phyloP scores from a whole-genome alignment of 805 yeast species.

The Kazachstania psychrophila region DNA sequence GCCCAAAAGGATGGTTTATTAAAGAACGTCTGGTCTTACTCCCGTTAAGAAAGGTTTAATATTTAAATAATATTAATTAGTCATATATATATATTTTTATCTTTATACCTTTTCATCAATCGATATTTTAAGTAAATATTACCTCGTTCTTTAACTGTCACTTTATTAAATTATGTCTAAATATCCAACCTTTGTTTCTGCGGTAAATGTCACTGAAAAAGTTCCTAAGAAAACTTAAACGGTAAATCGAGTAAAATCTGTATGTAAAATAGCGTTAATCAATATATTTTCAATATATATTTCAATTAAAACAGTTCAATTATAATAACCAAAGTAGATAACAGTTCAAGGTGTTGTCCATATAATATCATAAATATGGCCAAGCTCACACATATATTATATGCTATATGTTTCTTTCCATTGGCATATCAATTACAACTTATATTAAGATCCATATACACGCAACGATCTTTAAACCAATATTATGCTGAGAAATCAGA shows the following conservation, averaged over 20 bases:
- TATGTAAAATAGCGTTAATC: too few species aligned
- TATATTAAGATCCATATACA: not conserved
- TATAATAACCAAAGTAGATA: too few species aligned
- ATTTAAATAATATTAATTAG: not conserved
- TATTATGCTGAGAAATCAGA: not conserved
- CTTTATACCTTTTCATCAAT: not conserved
- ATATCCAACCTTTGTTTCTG: too few species aligned
- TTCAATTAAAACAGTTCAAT: too few species aligned
- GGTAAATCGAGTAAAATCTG: too few species aligned
- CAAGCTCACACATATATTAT: not conserved
- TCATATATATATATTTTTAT: not conserved
- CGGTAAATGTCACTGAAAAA: too few species aligned
- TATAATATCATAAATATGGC: not conserved
- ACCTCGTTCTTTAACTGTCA: too few species aligned
- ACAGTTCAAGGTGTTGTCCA: too few species aligned
- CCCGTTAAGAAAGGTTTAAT: constrained; percentile 50
- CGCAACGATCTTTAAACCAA: not conserved
- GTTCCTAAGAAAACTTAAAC: too few species aligned
- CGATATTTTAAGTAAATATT: too few species aligned
- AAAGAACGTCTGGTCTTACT: constrained; percentile 90
- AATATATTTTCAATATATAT: too few species aligned
- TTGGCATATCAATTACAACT: not conserved
- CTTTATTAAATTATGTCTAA: too few species aligned
- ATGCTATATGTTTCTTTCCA: not conserved
- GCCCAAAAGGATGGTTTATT: constrained; percentile 97